phyloP scores from a whole-genome alignment of 2,329 filamentous ascomycete species.

The Ophiosphaerella korrae region DNA sequence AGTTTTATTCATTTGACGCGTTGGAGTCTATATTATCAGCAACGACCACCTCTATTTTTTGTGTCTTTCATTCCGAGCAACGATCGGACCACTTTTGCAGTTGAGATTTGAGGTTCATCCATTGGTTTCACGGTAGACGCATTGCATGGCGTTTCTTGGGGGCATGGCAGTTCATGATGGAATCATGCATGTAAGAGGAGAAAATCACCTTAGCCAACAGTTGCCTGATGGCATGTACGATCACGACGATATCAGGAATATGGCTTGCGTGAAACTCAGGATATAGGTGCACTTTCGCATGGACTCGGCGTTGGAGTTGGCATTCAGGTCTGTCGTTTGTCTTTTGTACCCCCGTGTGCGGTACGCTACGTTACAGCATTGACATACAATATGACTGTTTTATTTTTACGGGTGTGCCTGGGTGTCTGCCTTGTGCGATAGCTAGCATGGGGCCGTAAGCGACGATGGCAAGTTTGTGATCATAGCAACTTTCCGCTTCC shows the following conservation, averaged over 20 bases:
- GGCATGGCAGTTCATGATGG: background rate
- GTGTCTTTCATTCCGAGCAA: constrained; percentile 28
- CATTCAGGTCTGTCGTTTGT: background rate
- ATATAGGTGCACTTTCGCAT: constrained; percentile 22
- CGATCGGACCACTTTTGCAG: constrained; percentile 5
- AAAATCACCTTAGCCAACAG: constrained; percentile 7
- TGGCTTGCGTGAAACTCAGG: constrained; percentile 18
- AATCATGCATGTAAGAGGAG: constrained; percentile 13
- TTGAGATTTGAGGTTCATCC: constrained; percentile 10
- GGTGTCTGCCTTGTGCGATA: constrained; percentile 21
- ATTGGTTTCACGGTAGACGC: constrained; percentile 16
- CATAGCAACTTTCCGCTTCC: constrained; percentile 2
- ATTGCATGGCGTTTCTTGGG: constrained; percentile 35
- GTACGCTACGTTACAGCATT: constrained; percentile 1
- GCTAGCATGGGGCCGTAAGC: constrained; percentile 6
- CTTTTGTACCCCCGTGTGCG: background rate
- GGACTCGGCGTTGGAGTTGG: constrained; percentile 11
- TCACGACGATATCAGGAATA: constrained; percentile 20
- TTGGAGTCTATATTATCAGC: constrained; percentile 7
- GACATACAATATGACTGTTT: constrained; percentile 6
- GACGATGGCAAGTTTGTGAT: background rate
- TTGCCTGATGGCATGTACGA: constrained; percentile 26
- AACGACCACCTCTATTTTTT: constrained; percentile 20
- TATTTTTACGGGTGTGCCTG: constrained; percentile 14
- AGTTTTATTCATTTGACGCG: constrained; percentile 1